Conservation (phyloP, 495 filamentous ascomycete species). For the Aspergillus ostianus region DNA sequence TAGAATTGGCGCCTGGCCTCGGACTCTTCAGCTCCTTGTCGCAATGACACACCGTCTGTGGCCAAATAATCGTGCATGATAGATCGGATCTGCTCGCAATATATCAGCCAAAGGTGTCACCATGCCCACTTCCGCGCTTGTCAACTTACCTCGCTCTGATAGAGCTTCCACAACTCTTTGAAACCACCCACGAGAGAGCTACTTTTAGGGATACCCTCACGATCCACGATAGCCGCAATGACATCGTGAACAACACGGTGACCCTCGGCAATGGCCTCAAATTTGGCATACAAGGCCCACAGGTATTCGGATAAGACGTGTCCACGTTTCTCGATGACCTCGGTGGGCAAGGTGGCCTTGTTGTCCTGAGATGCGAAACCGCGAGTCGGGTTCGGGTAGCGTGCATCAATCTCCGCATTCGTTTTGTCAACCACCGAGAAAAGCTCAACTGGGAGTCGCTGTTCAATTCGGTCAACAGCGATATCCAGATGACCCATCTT, state of each 20-base stretch:
- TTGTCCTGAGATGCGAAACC: slow-evolving; percentile 51
- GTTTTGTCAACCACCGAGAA: slow-evolving; percentile 93
- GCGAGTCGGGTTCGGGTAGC: slow-evolving; percentile 70
- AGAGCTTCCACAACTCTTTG: slow-evolving; percentile 91
- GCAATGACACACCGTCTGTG: slow-evolving; percentile 72
- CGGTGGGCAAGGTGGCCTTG: slow-evolving; percentile 56
- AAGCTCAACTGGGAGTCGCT: slow-evolving; percentile 89
- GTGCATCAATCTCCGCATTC: slow-evolving; percentile 86
- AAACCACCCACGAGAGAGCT: slow-evolving; percentile 72
- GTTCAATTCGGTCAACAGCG: slow-evolving; percentile 86
- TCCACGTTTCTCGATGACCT: slow-evolving; percentile 68
- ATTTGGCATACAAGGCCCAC: slow-evolving; percentile 91
- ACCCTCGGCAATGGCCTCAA: slow-evolving; percentile 93
- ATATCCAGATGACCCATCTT: slow-evolving; percentile 81
- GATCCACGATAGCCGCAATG: slow-evolving; percentile 72
- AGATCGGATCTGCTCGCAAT: slow-evolving; percentile 66
- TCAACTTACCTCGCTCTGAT: slow-evolving; percentile 66
- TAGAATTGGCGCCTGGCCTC: slow-evolving; percentile 56
- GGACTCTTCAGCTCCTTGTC: slow-evolving; percentile 45
- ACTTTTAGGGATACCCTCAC: slow-evolving; percentile 60
- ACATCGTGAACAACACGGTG: slow-evolving; percentile 93
- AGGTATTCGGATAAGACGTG: slow-evolving; percentile 86
- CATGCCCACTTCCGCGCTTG: neutral
- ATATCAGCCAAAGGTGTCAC: slow-evolving; percentile 31
- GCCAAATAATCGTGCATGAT: slow-evolving; percentile 95